A percentile compares a stretch with the other conserved stretches of the same genome.
These are phyloP conservation scores for Diplodia scrobiculata DNA, from an alignment of 2,329 filamentous ascomycete genomes.

Conservation along the genomic window DNA sequence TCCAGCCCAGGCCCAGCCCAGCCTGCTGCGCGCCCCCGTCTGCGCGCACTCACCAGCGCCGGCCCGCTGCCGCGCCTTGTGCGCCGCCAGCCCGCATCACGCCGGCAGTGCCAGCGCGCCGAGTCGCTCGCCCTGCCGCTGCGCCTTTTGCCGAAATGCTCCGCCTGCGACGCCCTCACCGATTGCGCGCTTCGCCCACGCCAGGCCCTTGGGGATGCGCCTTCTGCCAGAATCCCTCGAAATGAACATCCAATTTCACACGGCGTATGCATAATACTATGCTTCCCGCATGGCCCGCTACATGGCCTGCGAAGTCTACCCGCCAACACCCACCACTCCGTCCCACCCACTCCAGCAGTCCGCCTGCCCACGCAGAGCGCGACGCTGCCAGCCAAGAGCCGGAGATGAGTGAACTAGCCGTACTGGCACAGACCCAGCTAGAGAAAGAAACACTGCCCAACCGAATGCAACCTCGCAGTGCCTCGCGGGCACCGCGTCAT, in stretches of 20 bases:
- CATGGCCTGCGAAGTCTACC: slow-evolving; percentile 9
- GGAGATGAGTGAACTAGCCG: slow-evolving; percentile 9
- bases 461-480: slow-evolving; percentile 23
- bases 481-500: slow-evolving; percentile 17
- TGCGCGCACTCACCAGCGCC: slow-evolving; percentile 18
- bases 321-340: slow-evolving; percentile 3
- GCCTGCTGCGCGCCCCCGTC: slow-evolving; percentile 21
- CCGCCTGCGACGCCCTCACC: neutral
- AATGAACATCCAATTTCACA: slow-evolving; percentile 27
- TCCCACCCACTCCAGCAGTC: neutral
- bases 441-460: slow-evolving; percentile 21
- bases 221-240: slow-evolving; percentile 26
- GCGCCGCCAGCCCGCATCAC: slow-evolving; percentile 14
- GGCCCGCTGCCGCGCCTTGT: slow-evolving; percentile 16
- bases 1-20: slow-evolving; percentile 1
- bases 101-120: no score
- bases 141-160: slow-evolving; percentile 9
- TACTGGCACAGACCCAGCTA: slow-evolving; percentile 19
- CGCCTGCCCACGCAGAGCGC: neutral
- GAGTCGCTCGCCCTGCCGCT: neutral
- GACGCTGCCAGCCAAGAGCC: slow-evolving; percentile 4
- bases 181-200: neutral
- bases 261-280: slow-evolving; percentile 22
- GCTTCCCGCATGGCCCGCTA: slow-evolving; percentile 22
- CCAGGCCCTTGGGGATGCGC: neutral